Percentiles rank a stretch among this genome's conserved stretches.
phyloP scores from a whole-genome alignment of 2,329 filamentous ascomycete species.

The Epichloe glyceriae region DNA sequence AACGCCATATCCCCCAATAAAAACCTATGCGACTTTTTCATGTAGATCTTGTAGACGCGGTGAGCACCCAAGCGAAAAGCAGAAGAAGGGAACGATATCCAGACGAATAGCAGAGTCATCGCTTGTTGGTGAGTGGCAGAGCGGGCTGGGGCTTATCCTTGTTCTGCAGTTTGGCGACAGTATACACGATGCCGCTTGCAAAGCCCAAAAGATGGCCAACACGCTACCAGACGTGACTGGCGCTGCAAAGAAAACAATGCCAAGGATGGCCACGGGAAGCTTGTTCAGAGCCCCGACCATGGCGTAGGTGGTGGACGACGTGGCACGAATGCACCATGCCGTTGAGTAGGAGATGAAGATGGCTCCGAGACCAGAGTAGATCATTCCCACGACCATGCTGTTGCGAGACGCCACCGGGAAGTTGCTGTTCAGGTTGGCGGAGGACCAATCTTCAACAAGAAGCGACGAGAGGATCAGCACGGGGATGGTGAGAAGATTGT shows the following conservation, averaged over 20 bases:
- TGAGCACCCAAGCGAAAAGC: neutral
- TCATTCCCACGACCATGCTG: constrained; percentile 71
- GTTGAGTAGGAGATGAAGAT: constrained; percentile 99
- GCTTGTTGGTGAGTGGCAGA: constrained; percentile 4
- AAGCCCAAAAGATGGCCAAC: constrained; percentile 87
- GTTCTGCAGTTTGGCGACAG: constrained; percentile 21
- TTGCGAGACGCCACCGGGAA: constrained; percentile 73
- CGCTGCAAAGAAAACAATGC: constrained; percentile 88
- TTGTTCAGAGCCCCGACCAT: constrained; percentile 99
- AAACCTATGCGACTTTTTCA: neutral
- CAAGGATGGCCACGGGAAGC: constrained; percentile 84
- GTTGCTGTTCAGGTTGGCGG: constrained; percentile 69
- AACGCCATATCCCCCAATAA: neutral
- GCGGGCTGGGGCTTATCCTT: constrained; percentile 3
- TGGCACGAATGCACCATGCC: constrained; percentile 96
- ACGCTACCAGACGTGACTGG: constrained; percentile 87
- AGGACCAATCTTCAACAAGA: constrained; percentile 83
- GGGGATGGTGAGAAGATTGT: constrained; percentile 94
- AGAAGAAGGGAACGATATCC: neutral
- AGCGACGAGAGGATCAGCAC: constrained; percentile 74
- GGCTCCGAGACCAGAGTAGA: constrained; percentile 83
- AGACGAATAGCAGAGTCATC: neutral
- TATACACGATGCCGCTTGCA: constrained; percentile 81
- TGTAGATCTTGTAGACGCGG: neutral
- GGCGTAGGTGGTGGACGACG: constrained; percentile 93